Conservation (phyloP, 2,329 filamentous ascomycete species). For the Aspergillus thermomutatus region DNA sequence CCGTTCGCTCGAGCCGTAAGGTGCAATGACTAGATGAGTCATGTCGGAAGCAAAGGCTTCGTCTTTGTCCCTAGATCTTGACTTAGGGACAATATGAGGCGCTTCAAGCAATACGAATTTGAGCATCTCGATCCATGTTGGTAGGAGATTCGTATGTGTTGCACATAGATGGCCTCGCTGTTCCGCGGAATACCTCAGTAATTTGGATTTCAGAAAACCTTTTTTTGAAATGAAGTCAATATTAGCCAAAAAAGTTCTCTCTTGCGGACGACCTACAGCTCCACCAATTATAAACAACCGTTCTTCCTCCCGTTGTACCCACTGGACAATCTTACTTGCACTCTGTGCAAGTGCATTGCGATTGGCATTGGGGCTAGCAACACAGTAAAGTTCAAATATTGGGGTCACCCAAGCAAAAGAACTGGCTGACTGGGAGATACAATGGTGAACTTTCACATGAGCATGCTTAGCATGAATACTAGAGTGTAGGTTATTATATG, state of each 20-base stretch:
- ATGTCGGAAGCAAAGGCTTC: not conserved
- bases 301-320: slow-evolving; percentile 89
- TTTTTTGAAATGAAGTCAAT: slow-evolving; percentile 1
- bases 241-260: not conserved
- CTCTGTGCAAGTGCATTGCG: slow-evolving; percentile 71
- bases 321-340: slow-evolving; percentile 85
- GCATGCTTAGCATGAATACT: slow-evolving; percentile 80
- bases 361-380: slow-evolving; percentile 70
- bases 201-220: slow-evolving; percentile 21
- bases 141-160: not conserved
- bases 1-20: not conserved
- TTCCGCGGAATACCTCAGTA: not conserved
- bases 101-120: not conserved
- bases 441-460: slow-evolving; percentile 82
- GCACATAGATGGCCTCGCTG: not conserved
- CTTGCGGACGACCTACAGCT: slow-evolving; percentile 57
- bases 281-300: slow-evolving; percentile 94
- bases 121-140: not conserved
- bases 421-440: slow-evolving; percentile 68
- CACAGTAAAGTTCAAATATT: slow-evolving; percentile 88
- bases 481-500: slow-evolving; percentile 82
- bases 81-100: not conserved
- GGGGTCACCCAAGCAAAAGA: slow-evolving; percentile 89
- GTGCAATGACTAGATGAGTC: not conserved
- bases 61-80: not conserved